A percentile compares a stretch with the other conserved stretches of the same genome.
phyloP scores from a whole-genome alignment of 305 asterid species.

The Fraxinus floribunda region DNA sequence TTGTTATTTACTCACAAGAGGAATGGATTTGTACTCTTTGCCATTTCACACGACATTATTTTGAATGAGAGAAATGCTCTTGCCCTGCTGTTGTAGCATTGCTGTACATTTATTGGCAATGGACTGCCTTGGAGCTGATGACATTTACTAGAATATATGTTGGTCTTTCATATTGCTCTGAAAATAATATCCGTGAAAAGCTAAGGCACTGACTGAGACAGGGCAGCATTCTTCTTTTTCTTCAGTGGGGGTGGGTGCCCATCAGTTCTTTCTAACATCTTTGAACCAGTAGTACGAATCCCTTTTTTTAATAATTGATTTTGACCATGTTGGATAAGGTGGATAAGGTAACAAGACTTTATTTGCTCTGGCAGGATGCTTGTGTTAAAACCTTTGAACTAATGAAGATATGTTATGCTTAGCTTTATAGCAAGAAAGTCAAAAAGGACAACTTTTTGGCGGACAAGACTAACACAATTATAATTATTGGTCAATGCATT shows the following conservation, averaged over 20 bases:
- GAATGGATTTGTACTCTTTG: conserved; percentile 13
- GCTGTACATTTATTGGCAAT: not conserved
- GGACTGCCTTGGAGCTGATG: not conserved
- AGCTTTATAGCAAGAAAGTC: not conserved
- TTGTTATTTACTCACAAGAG: not conserved
- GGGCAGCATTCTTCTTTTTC: not conserved
- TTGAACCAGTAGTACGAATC: not conserved
- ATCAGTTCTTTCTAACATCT: not conserved
- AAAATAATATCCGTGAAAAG: not conserved
- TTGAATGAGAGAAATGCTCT: not conserved
- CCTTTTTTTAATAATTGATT: not conserved
- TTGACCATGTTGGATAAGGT: not conserved
- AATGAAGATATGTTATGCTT: not conserved
- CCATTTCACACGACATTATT: not conserved
- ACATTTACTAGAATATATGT: not conserved
- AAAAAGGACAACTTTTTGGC: not conserved
- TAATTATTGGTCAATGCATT: not conserved
- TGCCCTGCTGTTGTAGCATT: conserved; percentile 1
- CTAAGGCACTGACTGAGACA: not conserved
- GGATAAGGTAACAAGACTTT: not conserved
- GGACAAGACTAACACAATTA: not conserved
- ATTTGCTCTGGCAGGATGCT: not conserved
- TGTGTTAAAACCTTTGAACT: not conserved
- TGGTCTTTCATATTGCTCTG: not conserved
- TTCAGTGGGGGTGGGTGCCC: not conserved